phyloP scores from a whole-genome alignment of 306 rosid species.

The Amphicarpaea edgeworthii region DNA sequence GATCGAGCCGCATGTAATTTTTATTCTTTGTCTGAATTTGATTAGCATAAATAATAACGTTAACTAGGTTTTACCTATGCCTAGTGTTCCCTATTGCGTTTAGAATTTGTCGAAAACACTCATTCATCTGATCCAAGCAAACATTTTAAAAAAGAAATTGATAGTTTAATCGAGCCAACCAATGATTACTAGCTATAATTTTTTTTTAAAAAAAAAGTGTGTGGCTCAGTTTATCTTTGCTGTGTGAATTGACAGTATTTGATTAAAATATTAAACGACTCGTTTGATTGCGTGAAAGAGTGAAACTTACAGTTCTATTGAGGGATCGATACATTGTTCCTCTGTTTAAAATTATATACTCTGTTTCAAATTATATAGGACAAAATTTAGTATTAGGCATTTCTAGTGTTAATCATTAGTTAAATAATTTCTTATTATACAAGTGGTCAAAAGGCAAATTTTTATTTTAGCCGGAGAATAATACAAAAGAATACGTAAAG shows the following conservation, averaged over 20 bases:
- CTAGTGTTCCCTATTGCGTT: not conserved
- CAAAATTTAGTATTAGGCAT: not conserved
- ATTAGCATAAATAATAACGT: constrained; percentile 1
- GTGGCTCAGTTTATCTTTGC: not conserved
- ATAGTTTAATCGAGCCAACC: not conserved
- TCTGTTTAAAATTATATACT: not conserved
- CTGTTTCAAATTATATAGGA: not conserved
- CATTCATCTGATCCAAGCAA: not conserved
- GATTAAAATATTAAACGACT: not conserved
- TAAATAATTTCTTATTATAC: not conserved
- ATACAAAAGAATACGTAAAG: too few relatives aligned
- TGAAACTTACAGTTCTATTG: too few relatives aligned
- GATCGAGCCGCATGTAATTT: not conserved
- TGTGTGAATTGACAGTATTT: not conserved
- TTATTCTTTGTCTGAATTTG: not conserved
- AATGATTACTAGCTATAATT: not conserved
- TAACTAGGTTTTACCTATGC: constrained; percentile 5
- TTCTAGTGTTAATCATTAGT: not conserved
- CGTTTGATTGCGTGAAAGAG: not conserved
- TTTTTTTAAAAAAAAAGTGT: not conserved
- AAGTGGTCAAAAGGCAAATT: not conserved
- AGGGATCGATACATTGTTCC: not conserved
- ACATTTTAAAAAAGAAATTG: not conserved
- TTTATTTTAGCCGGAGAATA: not conserved
- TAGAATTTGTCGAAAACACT: not conserved